Conservation (phyloP, 192 early-diverging fungal species). For the Oehlia diaphana region DNA sequence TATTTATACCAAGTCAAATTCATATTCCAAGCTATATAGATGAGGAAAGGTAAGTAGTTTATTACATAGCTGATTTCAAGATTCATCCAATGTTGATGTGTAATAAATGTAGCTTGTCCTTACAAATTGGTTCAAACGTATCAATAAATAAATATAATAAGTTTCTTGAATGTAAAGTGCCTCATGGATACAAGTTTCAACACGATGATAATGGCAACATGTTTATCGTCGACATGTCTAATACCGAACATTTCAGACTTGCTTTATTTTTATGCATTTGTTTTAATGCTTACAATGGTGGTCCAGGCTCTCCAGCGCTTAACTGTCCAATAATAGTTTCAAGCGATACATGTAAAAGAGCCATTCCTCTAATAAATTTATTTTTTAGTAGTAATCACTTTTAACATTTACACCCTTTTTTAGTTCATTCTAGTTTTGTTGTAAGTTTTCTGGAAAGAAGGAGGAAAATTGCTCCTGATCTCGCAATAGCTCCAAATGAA, state of each 20-base stretch:
- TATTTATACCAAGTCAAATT: neutral
- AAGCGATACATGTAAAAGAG: conserved; percentile 9
- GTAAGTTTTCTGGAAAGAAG: neutral
- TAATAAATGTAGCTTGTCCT: conserved; percentile 5
- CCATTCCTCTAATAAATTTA: neutral
- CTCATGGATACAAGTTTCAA: conserved; percentile 15
- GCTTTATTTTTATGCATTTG: neutral
- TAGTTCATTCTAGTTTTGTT: conserved; percentile 16
- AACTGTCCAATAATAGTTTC: conserved; percentile 3
- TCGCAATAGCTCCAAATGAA: neutral
- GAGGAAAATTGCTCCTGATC: neutral
- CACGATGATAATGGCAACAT: neutral
- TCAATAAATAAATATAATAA: conserved; percentile 16
- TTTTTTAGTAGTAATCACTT: conserved; percentile 5
- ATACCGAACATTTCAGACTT: neutral
- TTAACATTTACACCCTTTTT: neutral
- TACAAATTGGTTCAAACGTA: conserved; percentile 1
- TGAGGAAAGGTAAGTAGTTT: neutral
- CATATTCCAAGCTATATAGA: conserved; percentile 12
- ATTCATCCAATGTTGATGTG: conserved; percentile 10
- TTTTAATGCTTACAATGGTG: conserved; percentile 18
- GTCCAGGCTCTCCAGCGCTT: neutral
- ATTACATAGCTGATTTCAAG: neutral
- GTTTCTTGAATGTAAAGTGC: neutral
- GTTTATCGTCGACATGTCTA: conserved; percentile 19